Conservation (phyloP, 768 basidiomycete species). For the Kondoa malvinella region DNA sequence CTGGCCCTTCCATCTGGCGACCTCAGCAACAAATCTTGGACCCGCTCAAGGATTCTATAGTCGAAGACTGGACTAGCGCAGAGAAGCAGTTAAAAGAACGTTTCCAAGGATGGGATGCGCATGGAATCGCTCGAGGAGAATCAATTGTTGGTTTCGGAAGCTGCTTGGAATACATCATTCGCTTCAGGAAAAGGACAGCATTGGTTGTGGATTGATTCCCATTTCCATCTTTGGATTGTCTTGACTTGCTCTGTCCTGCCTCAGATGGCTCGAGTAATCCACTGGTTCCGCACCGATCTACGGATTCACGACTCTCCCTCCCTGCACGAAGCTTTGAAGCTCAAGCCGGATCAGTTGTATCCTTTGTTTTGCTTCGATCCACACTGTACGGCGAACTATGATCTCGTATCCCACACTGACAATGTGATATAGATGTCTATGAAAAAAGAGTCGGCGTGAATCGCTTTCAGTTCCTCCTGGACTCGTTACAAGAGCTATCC, state of each 20-base stretch:
- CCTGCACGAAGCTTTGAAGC: constrained; percentile 9
- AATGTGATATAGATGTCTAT: too few relatives aligned
- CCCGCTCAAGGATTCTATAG: constrained; percentile 65
- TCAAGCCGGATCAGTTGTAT: constrained; percentile 13
- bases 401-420: too few relatives aligned
- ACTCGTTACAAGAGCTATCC: constrained; percentile 22
- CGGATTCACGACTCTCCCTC: constrained; percentile 25
- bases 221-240: too few relatives aligned
- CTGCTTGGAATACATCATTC: too few relatives aligned
- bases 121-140: constrained; percentile 42
- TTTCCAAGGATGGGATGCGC: constrained; percentile 34
- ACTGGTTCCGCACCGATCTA: constrained; percentile 34
- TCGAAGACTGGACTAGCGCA: constrained; percentile 54
- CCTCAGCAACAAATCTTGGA: constrained; percentile 71
- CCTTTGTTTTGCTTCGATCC: constrained; percentile 14
- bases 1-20: constrained; percentile 77
- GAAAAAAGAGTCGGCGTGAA: constrained; percentile 31
- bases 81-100: constrained; percentile 55
- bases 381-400: too few relatives aligned
- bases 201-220: too few relatives aligned
- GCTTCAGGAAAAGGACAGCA: too few relatives aligned
- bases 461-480: constrained; percentile 25
- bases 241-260: too few relatives aligned
- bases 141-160: constrained; percentile 81
- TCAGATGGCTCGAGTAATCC: constrained; percentile 29